Evolutionary conservation across 192 early-diverging fungal species (phyloP), one percentile per base, ranked within the genome.

Genomic region (Lunasporangiospora selenospora): DNA sequence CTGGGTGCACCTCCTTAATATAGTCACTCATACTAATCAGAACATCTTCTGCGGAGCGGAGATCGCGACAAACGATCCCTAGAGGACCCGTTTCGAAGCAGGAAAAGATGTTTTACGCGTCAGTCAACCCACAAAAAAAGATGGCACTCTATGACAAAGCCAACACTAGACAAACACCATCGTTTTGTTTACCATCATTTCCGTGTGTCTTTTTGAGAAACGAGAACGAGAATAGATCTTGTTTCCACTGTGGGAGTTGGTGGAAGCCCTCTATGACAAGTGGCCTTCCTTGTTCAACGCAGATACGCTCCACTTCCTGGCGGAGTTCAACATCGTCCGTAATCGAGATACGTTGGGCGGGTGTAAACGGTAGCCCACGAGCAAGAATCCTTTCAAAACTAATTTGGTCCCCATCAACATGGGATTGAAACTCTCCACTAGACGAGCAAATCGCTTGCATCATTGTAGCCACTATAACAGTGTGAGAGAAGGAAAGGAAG

Each of bases 201-300:
- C 69, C 60, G 39, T 57, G 58, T 3, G 42, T 49, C 4, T 47
- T 42, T 4, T 51, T 33, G 37, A 73, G 46, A 26, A 39, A 52
- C 3, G 54, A 42, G 26, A 73, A 63, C 11, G 69, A 58, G 33
- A 63, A 73, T 6, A 63, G 15, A 3, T 41, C 30, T 0, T 7
- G 23, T 1, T 58, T 23, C 69, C 69, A 73, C 1, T 40, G 18
- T 13, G 41, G 47, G 26, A 53, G 60, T 18, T 42, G 36, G 34
- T 73, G 69, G 39, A 51, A 73, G 18, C 32, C 33, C 18, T 73
- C 60, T 11, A 73, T 33, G 12, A 73, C 49, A n/a, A 73, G 3
- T 0, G 69, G 69, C 6, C 47, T 46, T 12, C 69, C 69, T 9
- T 29, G 10, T 2, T 52, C 38, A 16, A 73, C 61, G 43, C 51